A percentile compares a stretch with the other conserved stretches of the same genome.
Conservation (phyloP, 371 early-diverging fungal species). For the Apophysomyces sp. region DNA sequence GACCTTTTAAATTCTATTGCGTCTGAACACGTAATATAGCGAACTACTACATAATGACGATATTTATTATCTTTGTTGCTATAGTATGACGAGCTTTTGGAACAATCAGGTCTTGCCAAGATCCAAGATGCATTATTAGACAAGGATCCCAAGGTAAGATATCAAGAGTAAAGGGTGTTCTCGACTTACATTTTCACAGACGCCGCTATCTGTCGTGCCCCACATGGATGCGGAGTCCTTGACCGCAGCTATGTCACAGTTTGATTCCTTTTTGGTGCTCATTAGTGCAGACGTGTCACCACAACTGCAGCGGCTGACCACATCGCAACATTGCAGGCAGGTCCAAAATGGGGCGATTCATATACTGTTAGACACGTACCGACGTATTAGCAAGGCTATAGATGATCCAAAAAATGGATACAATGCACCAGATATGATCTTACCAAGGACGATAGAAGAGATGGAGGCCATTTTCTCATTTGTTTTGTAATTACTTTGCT, state of each 20-base stretch:
- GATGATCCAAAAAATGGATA: conserved; percentile 66
- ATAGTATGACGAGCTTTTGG: conserved; percentile 33
- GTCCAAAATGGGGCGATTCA: conserved; percentile 44
- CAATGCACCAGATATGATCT: conserved; percentile 61
- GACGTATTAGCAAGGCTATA: conserved; percentile 56
- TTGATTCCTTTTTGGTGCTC: conserved; percentile 66
- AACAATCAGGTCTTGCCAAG: conserved; percentile 46
- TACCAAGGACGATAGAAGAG: conserved; percentile 72
- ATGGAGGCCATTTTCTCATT: conserved; percentile 69
- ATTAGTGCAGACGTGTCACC: conserved; percentile 52
- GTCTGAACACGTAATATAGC: conserved; percentile 37
- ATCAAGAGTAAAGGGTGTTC: no score
- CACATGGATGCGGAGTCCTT: conserved; percentile 58
- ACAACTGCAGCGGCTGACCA: conserved; percentile 44
- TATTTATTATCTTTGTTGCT: neutral
- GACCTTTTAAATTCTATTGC: conserved; percentile 33
- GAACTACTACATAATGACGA: neutral
- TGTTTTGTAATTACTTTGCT: conserved; percentile 22
- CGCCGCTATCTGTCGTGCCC: conserved; percentile 58
- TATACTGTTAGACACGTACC: conserved; percentile 64
- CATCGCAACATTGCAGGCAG: conserved; percentile 39
- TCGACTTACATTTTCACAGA: conserved; percentile 27
- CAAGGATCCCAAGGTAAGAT: conserved; percentile 37
- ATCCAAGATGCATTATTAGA: conserved; percentile 32
- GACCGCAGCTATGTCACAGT: conserved; percentile 51